These are phyloP conservation scores for Macaranga tanarius DNA, from an alignment of 441 rosid species.

Conservation along the genomic window DNA sequence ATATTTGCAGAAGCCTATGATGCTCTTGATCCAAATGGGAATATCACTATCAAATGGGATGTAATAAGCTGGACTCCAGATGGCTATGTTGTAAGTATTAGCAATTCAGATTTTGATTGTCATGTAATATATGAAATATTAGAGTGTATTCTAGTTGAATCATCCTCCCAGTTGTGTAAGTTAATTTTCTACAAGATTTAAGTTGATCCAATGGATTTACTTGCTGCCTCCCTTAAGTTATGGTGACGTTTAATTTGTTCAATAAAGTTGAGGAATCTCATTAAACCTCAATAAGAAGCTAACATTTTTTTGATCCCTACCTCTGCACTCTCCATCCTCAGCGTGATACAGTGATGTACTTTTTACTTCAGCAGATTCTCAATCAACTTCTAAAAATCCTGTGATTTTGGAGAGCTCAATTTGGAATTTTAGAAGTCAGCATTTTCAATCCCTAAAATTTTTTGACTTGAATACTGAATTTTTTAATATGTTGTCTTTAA, in stretches of 20 bases:
- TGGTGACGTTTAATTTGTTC: not conserved
- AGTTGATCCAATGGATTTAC: not conserved
- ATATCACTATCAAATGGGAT: constrained; percentile 95
- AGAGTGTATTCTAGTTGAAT: not conserved
- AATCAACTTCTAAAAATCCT: not conserved
- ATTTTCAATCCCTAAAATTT: constrained; percentile 8
- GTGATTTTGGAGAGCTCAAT: not conserved
- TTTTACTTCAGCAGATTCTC: not conserved
- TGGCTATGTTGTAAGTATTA: constrained; percentile 69
- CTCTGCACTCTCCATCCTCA: not conserved
- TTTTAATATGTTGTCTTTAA: constrained; percentile 17
- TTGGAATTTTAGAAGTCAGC: not conserved
- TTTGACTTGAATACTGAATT: not conserved
- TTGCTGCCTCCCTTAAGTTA: not conserved
- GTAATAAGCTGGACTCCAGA: constrained; percentile 70
- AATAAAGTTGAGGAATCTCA: not conserved
- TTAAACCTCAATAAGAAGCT: not conserved
- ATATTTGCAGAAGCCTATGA: constrained; percentile 68
- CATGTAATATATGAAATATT: not conserved
- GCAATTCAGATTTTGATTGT: not conserved
- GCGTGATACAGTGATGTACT: not conserved
- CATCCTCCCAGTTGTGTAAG: not conserved
- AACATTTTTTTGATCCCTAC: not conserved
- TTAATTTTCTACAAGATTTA: not conserved
- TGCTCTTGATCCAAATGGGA: constrained; percentile 84